These are phyloP conservation scores for Boletellus ananas DNA, from an alignment of 768 basidiomycete genomes.

Conservation along the genomic window DNA sequence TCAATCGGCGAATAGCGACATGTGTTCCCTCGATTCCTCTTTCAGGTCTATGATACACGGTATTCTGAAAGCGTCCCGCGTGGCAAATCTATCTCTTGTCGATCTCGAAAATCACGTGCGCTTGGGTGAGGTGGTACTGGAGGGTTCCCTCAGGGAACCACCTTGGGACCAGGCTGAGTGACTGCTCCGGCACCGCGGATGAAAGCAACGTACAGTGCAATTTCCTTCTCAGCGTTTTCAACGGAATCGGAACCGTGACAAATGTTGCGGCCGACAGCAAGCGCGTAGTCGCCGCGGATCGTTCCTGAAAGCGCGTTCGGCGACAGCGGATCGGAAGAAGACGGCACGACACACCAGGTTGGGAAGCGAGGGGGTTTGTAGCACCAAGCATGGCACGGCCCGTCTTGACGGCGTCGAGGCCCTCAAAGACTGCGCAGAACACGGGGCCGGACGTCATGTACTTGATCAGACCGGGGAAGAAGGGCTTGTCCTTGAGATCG, in stretches of 20 bases:
- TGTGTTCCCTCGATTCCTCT: background rate
- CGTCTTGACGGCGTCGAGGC: slow-evolving; percentile 90
- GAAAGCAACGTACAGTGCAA: slow-evolving; percentile 63
- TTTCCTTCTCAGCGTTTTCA: slow-evolving; percentile 92
- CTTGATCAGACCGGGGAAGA: slow-evolving; percentile 95
- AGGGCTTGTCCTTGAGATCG: slow-evolving; percentile 89
- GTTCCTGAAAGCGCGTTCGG: slow-evolving; percentile 52
- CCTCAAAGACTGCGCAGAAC: slow-evolving; percentile 94
- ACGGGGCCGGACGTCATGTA: slow-evolving; percentile 98
- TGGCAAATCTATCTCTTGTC: background rate
- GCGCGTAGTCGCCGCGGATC: slow-evolving; percentile 93
- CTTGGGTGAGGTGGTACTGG: slow-evolving; percentile 64
- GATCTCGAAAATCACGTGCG: slow-evolving; percentile 77
- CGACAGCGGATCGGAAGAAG: background rate
- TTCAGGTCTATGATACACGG: slow-evolving; percentile 20
- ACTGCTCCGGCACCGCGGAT: background rate
- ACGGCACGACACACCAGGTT: slow-evolving; percentile 56
- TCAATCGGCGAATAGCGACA: background rate
- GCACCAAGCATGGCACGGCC: slow-evolving; percentile 95
- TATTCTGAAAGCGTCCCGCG: background rate
- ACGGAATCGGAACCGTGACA: slow-evolving; percentile 90
- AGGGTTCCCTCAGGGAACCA: slow-evolving; percentile 90
- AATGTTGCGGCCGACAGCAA: slow-evolving; percentile 93
- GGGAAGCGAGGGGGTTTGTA: slow-evolving; percentile 91
- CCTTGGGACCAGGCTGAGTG: slow-evolving; percentile 36